Percentiles rank a stretch among this genome's conserved stretches.
These are phyloP conservation scores for Hemileccinum impolitum DNA, from an alignment of 768 basidiomycete genomes.

Conservation along the genomic window DNA sequence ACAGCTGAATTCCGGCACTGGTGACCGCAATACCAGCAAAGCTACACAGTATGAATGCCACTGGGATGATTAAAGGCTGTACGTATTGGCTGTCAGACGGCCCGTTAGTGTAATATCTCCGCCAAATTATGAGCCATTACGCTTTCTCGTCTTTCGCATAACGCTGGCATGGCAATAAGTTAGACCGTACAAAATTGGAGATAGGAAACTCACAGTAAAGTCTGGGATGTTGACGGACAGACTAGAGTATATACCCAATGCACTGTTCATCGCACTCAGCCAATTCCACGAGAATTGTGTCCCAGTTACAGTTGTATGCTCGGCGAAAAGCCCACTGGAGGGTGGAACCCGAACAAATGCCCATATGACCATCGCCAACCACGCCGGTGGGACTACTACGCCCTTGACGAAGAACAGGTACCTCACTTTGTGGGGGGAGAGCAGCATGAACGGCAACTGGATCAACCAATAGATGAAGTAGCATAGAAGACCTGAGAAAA, in stretches of 20 bases:
- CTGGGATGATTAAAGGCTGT: constrained; percentile 72
- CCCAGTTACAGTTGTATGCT: constrained; percentile 52
- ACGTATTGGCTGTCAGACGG: constrained; percentile 55
- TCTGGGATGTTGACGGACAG: constrained; percentile 81
- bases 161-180: constrained; percentile 38
- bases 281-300: constrained; percentile 67
- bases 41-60: constrained; percentile 70
- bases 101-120: constrained; percentile 14
- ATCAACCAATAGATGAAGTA: constrained; percentile 78
- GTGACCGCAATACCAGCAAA: constrained; percentile 83
- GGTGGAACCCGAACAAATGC: constrained; percentile 65
- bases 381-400: constrained; percentile 59
- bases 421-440: constrained; percentile 76
- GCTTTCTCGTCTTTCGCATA: constrained; percentile 69
- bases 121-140: constrained; percentile 29
- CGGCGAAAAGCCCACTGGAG: constrained; percentile 52
- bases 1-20: constrained; percentile 67
- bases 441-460: constrained; percentile 70
- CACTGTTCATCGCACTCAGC: constrained; percentile 74
- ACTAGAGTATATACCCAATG: constrained; percentile 70
- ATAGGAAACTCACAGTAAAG: constrained; percentile 50
- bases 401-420: constrained; percentile 74
- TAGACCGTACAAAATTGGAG: background rate
- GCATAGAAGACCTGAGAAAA: constrained; percentile 54
- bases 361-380: constrained; percentile 76